Evolutionary conservation across 306 rosid species (phyloP).

Genomic region (Macrotyloma uniflorum): DNA sequence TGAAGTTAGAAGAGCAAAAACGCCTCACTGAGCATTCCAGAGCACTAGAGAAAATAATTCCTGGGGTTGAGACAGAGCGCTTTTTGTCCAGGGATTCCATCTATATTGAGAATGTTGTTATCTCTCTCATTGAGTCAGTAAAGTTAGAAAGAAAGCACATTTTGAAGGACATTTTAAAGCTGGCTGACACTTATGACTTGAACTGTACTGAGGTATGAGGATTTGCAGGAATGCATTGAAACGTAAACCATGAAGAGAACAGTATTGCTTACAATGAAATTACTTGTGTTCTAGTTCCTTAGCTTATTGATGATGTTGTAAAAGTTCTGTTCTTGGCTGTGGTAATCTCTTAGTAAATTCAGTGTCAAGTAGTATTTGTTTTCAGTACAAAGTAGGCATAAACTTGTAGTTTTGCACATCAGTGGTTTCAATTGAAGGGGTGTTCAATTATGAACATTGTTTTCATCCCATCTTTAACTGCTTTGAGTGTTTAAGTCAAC

Average conservation of each 20-base stretch:
- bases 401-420: constrained; percentile 26
- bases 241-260: constrained; percentile 23
- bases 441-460: not conserved
- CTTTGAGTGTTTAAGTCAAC: constrained; percentile 24
- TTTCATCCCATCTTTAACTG: constrained; percentile 19
- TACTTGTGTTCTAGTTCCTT: constrained; percentile 24
- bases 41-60: constrained; percentile 76
- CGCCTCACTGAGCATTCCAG: constrained; percentile 81
- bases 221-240: constrained; percentile 31
- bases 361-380: constrained; percentile 18
- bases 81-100: constrained; percentile 79
- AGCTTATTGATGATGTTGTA: constrained; percentile 17
- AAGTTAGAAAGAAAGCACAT: constrained; percentile 76
- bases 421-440: constrained; percentile 18
- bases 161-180: constrained; percentile 71
- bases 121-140: constrained; percentile 78
- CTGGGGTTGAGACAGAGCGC: constrained; percentile 88
- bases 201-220: constrained; percentile 69
- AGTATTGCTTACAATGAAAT: not conserved
- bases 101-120: constrained; percentile 69
- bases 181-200: constrained; percentile 83
- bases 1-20: constrained; percentile 88
- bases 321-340: constrained; percentile 10
- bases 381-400: constrained; percentile 22
- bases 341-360: constrained; percentile 18